Evolutionary conservation across 2,329 filamentous ascomycete species (phyloP), one percentile per base, ranked within the genome.

Genomic region (Pseudopyrenochaeta lycopersici): DNA sequence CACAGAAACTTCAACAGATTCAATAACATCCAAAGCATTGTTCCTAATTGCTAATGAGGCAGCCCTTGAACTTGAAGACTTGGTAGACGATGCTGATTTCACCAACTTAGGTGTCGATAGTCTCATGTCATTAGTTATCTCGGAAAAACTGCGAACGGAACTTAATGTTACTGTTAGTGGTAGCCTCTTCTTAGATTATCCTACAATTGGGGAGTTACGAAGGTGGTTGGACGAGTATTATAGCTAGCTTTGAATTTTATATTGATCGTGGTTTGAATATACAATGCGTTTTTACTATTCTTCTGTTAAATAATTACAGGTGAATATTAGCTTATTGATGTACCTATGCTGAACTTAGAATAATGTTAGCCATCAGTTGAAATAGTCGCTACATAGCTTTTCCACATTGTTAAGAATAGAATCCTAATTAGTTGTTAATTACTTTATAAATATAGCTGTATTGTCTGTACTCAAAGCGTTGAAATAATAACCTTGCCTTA

Each of bases 51-150:
- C 67, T 1, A 46, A 54, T 1, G 69, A 72, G 43, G 43, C 55
- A 0, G 67, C 38, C 1, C 40, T 71, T 2, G 56, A 62, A 2
- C 11, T 60, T 1, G 33, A 46, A 1, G 64, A 70, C 2, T 53
- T 72, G 4, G 43, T 35, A 15, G 59, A 67, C 38, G 64, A 69
- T 10, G 56, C 53, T 6, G 49, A 43, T 4, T 69, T 72, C 23
- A 62, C 55, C 3, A 56, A 70, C 45, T 44, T 67, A 14, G 71
- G 71, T 15, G 54, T 73, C 23, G 71, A 74, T 45, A 65, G 60
- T 21, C 44, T 73, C 21, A 51, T 72, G 47, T 57, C 54, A 4
- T 52, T 70, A 11, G 61, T 56, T 21, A 60, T 71, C 41, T 53
- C 63, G 9, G 65, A 58, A 20, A 65, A 59, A 43, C 57, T 72